Base-by-base conservation (phyloP, 345 rosid species). In the Raphanus sativus region DNA sequence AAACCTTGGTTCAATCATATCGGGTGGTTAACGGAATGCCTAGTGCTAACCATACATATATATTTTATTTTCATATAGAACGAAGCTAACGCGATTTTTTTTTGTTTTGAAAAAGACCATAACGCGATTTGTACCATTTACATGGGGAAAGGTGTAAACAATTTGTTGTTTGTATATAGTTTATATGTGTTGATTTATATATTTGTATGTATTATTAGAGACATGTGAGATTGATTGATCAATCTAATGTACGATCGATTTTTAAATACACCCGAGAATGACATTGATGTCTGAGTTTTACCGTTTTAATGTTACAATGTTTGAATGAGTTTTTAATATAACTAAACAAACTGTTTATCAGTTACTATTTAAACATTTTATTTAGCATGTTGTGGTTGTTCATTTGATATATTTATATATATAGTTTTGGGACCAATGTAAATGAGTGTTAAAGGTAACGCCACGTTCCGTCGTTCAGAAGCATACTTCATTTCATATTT, bases 391-490 rank as follows among this genome's bases (percentile, higher is more conserved):
- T 48, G 55, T 48, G 16, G 16, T 48, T 48, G 55, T 48, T 48
- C 8, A 6, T 58, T 67, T 17, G 34, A 12, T 29, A n/a, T 48
- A 15, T 58, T 9, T 15, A 11, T 60, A 48, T 17, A 26, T n/a
- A 25, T 26, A 54, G 63, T 63, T 70, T 69, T 26, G 58, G 58
- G 56, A 70, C 58, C 70, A 64, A 64, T 11, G 64, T 42, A 24
- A 28, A 59, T 59, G 69, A 73, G 74, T 78, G 81, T 61, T 16
- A 67, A 13, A 67, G 65, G 65, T 50, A 73, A 61, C 17, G 81
- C 77, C 81, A 78, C 81, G 81, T 78, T 78, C 45, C 74, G 26
- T 72, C 9, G 36, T 17, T 17, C 59, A 73, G 70, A 78, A 36
- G 74, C 74, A 78, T 73, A 26, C 36, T 33, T 73, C 59, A 78